These are phyloP conservation scores for Spinacia oleracea DNA, from an alignment of 179 eudicot genomes.

Conservation along the genomic window DNA sequence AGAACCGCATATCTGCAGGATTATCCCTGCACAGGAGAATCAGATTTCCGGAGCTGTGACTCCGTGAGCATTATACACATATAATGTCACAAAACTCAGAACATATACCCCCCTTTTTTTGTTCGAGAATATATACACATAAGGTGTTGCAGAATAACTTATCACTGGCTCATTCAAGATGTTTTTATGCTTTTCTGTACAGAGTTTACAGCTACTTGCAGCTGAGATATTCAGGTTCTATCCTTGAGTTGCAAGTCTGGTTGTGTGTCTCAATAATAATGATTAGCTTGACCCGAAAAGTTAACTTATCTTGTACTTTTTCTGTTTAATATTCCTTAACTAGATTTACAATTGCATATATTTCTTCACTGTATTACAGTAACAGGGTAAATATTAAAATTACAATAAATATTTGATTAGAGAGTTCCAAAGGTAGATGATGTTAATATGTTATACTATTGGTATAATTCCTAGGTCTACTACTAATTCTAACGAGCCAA, in stretches of 20 bases:
- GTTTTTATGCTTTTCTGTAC: constrained; percentile 5
- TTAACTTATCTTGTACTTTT: constrained; percentile 4
- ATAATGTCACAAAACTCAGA: constrained; percentile 13
- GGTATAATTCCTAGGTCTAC: too few species aligned
- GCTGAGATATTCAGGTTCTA: constrained; percentile 16
- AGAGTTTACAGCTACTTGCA: constrained; percentile 11
- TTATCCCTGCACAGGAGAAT: constrained; percentile 22
- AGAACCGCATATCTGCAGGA: constrained; percentile 15
- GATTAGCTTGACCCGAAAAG: constrained; percentile 23
- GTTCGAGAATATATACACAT: not conserved
- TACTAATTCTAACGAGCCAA: not conserved
- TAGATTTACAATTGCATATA: constrained; percentile 9
- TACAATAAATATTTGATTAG: not conserved
- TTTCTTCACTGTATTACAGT: not conserved
- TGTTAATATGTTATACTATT: too few species aligned
- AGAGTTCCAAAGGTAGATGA: not conserved
- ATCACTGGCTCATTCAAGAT: constrained; percentile 5
- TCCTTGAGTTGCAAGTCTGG: constrained; percentile 26
- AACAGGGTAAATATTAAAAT: not conserved
- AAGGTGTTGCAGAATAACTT: not conserved
- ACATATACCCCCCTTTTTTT: not conserved
- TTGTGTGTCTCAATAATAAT: constrained; percentile 20
- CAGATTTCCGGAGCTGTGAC: constrained; percentile 17
- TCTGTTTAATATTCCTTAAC: constrained; percentile 20
- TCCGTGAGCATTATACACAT: constrained; percentile 17